Conservation (phyloP, 2,329 filamentous ascomycete genomes). For the Lomentospora prolificans region DNA sequence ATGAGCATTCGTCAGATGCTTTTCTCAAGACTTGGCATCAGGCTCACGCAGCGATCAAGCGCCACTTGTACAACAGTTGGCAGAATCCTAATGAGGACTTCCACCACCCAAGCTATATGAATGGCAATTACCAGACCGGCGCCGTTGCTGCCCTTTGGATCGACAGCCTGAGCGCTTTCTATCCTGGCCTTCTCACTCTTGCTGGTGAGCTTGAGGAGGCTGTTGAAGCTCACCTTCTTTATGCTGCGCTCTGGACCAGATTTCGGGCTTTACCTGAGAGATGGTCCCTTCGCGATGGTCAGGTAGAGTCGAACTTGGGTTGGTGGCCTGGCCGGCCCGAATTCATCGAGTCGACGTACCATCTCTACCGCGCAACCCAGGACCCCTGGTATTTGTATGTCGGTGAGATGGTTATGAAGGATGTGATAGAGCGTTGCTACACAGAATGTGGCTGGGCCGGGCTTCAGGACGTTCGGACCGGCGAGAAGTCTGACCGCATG, state of each 20-base stretch:
- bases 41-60: conserved; percentile 77
- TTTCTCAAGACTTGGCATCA: conserved; percentile 80
- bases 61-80: conserved; percentile 70
- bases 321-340: conserved; percentile 97
- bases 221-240: conserved; percentile 78
- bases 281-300: conserved; percentile 78
- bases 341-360: conserved; percentile 94
- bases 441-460: conserved; percentile 90
- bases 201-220: conserved; percentile 88
- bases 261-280: conserved; percentile 91
- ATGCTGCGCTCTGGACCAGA: conserved; percentile 87
- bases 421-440: conserved; percentile 83
- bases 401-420: conserved; percentile 86
- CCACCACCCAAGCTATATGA: conserved; percentile 87
- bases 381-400: conserved; percentile 96
- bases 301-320: conserved; percentile 74
- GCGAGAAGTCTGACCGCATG: conserved; percentile 89
- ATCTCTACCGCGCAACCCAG: conserved; percentile 84
- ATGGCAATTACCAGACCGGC: conserved; percentile 79
- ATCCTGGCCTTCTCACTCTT: conserved; percentile 76
- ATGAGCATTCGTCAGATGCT: conserved; percentile 62
- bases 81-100: conserved; percentile 25
- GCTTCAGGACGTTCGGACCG: conserved; percentile 69
- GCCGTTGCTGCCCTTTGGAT: conserved; percentile 89
- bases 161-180: conserved; percentile 91